Conservation (phyloP, 2,329 filamentous ascomycete genomes). For the Scedosporium apiospermum region DNA sequence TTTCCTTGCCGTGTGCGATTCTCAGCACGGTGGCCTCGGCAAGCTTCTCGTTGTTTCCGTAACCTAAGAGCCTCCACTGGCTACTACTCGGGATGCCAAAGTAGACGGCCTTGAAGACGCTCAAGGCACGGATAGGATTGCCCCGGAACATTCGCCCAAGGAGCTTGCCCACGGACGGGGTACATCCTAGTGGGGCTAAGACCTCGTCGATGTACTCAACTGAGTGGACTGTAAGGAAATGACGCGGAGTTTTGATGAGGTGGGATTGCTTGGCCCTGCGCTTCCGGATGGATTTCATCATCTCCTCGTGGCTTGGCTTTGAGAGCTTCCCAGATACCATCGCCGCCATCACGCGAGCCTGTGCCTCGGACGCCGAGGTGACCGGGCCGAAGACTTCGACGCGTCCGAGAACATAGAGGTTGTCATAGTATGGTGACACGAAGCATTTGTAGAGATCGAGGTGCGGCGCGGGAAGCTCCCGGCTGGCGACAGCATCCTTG, state of each 20-base stretch:
- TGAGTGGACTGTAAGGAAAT: conserved; percentile 17
- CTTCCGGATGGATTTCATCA: conserved; percentile 16
- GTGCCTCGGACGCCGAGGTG: conserved; percentile 21
- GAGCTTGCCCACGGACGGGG: conserved; percentile 19
- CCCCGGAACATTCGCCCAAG: conserved; percentile 16
- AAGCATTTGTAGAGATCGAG: conserved; percentile 23
- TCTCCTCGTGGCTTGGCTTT: conserved; percentile 16
- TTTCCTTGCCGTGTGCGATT: conserved; percentile 14
- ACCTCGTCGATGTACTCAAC: conserved; percentile 23
- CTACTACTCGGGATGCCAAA: conserved; percentile 24
- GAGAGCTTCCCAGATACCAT: conserved; percentile 16
- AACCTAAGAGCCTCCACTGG: conserved; percentile 24
- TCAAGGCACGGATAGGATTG: conserved; percentile 16
- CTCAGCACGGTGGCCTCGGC: conserved; percentile 22
- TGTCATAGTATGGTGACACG: conserved; percentile 18
- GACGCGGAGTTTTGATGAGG: conserved; percentile 22
- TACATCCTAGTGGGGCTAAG: conserved; percentile 21
- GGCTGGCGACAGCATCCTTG: conserved; percentile 13
- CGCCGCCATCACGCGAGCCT: conserved; percentile 22
- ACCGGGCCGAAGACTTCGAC: conserved; percentile 21
- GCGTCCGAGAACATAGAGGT: conserved; percentile 24
- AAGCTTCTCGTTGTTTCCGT: conserved; percentile 18
- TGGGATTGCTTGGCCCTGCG: conserved; percentile 17
- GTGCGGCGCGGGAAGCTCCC: conserved; percentile 13
- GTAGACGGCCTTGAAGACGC: conserved; percentile 22